phyloP scores from a whole-genome alignment of 1,284 basidiomycete genomes.

The Ceratobasidium sp. region DNA sequence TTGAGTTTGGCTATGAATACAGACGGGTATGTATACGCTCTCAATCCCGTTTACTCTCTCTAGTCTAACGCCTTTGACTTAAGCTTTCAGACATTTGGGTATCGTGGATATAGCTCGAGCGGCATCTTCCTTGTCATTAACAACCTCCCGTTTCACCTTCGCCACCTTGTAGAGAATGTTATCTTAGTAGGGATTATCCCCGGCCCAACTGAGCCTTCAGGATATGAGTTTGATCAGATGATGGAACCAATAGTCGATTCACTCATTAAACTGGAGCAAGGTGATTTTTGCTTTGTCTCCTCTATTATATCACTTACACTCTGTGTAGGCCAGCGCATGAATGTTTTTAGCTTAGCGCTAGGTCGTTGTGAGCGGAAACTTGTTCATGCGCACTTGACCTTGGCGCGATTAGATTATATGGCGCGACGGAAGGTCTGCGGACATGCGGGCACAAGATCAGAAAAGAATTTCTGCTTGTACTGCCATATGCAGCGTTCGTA shows the following conservation, averaged over 20 bases:
- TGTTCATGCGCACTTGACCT: background rate
- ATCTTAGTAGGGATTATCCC: background rate
- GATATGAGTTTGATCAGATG: slow-evolving; percentile 39
- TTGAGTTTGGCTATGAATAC: too few relatives aligned
- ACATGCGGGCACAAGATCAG: background rate
- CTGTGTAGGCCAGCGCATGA: background rate
- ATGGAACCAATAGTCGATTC: slow-evolving; percentile 25
- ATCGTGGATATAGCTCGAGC: too few relatives aligned
- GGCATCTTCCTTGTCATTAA: slow-evolving; percentile 12
- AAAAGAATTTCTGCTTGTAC: slow-evolving; percentile 9
- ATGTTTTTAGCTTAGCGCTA: background rate
- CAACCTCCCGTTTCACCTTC: slow-evolving; percentile 29
- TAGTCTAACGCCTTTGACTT: too few relatives aligned
- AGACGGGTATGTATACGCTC: too few relatives aligned
- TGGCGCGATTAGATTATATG: background rate
- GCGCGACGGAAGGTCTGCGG: background rate
- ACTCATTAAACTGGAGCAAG: slow-evolving; percentile 21
- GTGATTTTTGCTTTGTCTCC: background rate
- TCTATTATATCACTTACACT: too few relatives aligned
- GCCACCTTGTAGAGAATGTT: slow-evolving; percentile 23
- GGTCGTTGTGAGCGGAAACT: background rate
- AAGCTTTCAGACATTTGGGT: too few relatives aligned
- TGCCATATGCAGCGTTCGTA: background rate
- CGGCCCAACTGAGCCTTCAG: slow-evolving; percentile 27
- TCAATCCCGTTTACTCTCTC: too few relatives aligned